phyloP scores from a whole-genome alignment of 2,329 filamentous ascomycete species.

The Anisogramma anomala region DNA sequence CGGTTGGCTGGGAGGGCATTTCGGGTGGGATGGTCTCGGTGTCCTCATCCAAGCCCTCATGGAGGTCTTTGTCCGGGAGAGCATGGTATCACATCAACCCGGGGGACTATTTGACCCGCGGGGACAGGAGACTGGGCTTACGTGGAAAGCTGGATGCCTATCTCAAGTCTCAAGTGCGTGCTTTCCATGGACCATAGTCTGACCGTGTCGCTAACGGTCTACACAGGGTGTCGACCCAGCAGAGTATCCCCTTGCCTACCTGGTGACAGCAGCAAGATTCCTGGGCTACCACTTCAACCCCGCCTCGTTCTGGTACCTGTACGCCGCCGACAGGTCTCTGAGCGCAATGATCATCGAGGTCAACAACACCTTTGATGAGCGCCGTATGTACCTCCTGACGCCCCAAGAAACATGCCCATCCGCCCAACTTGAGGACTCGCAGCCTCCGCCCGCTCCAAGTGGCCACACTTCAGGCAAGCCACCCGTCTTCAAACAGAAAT shows the following conservation, averaged over 20 bases:
- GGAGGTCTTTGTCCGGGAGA: slow-evolving; percentile 11
- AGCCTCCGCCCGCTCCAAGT: not conserved
- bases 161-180: slow-evolving; percentile 42
- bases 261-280: slow-evolving; percentile 59
- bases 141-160: slow-evolving; percentile 51
- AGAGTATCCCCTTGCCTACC: slow-evolving; percentile 55
- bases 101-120: slow-evolving; percentile 49
- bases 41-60: slow-evolving; percentile 17
- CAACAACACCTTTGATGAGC: slow-evolving; percentile 66
- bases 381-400: slow-evolving; percentile 52
- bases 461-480: not conserved
- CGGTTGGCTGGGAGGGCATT: slow-evolving; percentile 48
- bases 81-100: slow-evolving; percentile 50
- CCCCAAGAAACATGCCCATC: slow-evolving; percentile 15
- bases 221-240: slow-evolving; percentile 43
- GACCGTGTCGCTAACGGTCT: not conserved
- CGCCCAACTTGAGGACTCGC: slow-evolving; percentile 13
- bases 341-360: slow-evolving; percentile 60
- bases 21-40: slow-evolving; percentile 45
- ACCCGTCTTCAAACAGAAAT: slow-evolving; percentile 35
- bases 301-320: slow-evolving; percentile 71
- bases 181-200: slow-evolving; percentile 12
- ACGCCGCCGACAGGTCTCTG: slow-evolving; percentile 44
- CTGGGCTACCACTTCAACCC: slow-evolving; percentile 64
- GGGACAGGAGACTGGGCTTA: slow-evolving; percentile 39